Evolutionary conservation across 768 basidiomycete species (phyloP), one percentile per base, ranked within the genome.

Genomic region (Boletus insuetus): DNA sequence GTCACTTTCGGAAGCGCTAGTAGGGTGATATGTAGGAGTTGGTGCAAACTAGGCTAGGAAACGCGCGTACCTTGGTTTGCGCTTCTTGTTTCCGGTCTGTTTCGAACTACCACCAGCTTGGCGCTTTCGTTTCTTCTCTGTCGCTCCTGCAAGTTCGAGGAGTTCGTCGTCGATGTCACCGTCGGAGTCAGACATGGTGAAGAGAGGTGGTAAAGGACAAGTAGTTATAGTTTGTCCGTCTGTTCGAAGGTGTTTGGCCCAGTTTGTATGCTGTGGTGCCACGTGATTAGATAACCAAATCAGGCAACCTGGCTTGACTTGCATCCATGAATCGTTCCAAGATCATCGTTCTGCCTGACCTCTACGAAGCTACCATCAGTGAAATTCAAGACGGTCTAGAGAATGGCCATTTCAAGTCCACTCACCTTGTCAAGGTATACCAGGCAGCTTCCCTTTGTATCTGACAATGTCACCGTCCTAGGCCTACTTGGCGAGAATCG

Each of bases 121-220:
- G 58, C 78, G 76, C 69, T 84, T 86, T 58, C 85, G 85, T 69
- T 85, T 87, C 67, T 87, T 85, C 48, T 82, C 75, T 34, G 74
- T 76, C 2, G 82, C 87, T 2, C 86, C 90, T 0, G 88, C 88
- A 42, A 94, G 86, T 64, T 82, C 89, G 41, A 94, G 84, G 26
- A 94, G 83, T 67, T 93, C 88, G 62, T 90, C 87, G 65, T 76
- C 76, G 44, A 82, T 74, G 59, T 82, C 74, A 29, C 76, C 76
- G 63, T 81, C 78, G 43, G 77, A 74, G 68, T 80, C 80, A 40
- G 80, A 79, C 79, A 81, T 79, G 56, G 58, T 58, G 19, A 50
- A 45, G 44, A 42, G 49, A 38, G 26, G 49, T 9, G 43, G 38
- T 38, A 58, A 14, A 53, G 41, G n/a, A 47, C 53, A 38, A 58